These are phyloP conservation scores for Aplosporella prunicola DNA, from an alignment of 2,329 filamentous ascomycete species.

Conservation along the genomic window DNA sequence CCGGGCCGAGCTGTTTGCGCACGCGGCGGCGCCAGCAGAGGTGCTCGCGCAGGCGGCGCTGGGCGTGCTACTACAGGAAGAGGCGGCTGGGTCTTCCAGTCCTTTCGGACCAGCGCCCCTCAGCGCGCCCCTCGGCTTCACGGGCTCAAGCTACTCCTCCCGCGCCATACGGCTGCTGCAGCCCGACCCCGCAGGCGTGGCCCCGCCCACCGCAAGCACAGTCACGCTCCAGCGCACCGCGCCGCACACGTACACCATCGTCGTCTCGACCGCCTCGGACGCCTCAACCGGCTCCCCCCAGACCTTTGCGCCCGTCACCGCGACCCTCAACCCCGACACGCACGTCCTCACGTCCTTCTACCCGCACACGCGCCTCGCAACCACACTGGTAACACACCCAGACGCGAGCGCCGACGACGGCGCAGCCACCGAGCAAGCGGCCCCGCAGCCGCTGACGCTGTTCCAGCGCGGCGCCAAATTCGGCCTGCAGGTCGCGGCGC, in stretches of 20 bases:
- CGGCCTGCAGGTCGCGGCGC: slow-evolving; percentile 46
- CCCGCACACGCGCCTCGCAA: slow-evolving; percentile 67
- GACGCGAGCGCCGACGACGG: too few relatives aligned
- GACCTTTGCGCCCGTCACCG: slow-evolving; percentile 37
- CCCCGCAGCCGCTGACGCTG: slow-evolving; percentile 60
- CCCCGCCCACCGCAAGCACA: slow-evolving; percentile 32
- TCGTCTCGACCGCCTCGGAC: slow-evolving; percentile 29
- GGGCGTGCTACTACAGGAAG: slow-evolving; percentile 50
- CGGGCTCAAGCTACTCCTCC: too few relatives aligned
- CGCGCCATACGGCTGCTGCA: slow-evolving; percentile 51
- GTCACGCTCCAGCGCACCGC: slow-evolving; percentile 41
- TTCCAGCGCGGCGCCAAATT: slow-evolving; percentile 62
- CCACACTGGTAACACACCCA: too few relatives aligned
- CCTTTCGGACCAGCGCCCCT: slow-evolving; percentile 13
- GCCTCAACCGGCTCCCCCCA: too few relatives aligned
- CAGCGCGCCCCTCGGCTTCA: slow-evolving; percentile 53
- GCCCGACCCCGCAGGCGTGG: slow-evolving; percentile 13
- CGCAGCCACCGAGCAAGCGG: too few relatives aligned
- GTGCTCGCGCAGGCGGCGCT: slow-evolving; percentile 81
- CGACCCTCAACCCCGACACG: slow-evolving; percentile 35
- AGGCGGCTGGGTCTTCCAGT: slow-evolving; percentile 10
- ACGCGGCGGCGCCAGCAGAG: slow-evolving; percentile 54
- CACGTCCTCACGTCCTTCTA: slow-evolving; percentile 64
- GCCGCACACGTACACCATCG: slow-evolving; percentile 43
- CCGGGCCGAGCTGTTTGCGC: slow-evolving; percentile 65